A percentile compares a stretch with the other conserved stretches of the same genome.
These are phyloP conservation scores for Penicillium cosmopolitanum DNA, from an alignment of 495 filamentous ascomycete genomes.

Conservation along the genomic window DNA sequence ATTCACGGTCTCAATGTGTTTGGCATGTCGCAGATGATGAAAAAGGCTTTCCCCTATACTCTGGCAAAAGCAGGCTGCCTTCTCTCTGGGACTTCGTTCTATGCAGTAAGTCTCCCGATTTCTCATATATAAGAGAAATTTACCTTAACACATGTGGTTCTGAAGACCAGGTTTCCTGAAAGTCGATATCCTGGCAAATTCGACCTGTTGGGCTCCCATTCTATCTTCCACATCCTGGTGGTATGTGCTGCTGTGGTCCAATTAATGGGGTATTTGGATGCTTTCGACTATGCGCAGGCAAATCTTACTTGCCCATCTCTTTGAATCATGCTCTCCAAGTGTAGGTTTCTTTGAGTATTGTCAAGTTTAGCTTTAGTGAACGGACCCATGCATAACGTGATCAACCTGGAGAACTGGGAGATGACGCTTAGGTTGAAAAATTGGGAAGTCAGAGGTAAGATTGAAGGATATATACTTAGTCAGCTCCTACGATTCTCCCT, in stretches of 20 bases:
- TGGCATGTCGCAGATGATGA: constrained; percentile 44
- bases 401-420: neutral
- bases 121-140: too few relatives aligned
- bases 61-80: constrained; percentile 35
- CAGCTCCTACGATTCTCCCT: too few relatives aligned
- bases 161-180: constrained; percentile 48
- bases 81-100: constrained; percentile 42
- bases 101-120: constrained; percentile 49
- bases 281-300: constrained; percentile 41
- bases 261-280: constrained; percentile 43
- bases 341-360: constrained; percentile 1
- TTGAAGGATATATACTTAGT: too few relatives aligned
- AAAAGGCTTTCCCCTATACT: constrained; percentile 35
- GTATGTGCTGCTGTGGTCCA: constrained; percentile 45
- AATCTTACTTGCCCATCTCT: constrained; percentile 27
- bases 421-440: too few relatives aligned
- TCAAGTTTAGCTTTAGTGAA: neutral
- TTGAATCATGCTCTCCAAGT: constrained; percentile 8
- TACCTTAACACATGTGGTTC: too few relatives aligned
- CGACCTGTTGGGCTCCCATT: constrained; percentile 51
- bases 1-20: constrained; percentile 44
- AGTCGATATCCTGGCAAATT: constrained; percentile 43
- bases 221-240: constrained; percentile 39
- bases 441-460: too few relatives aligned
- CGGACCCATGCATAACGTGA: neutral